These are phyloP conservation scores for Fagopyrum homotropicum DNA, from an alignment of 148 eudicot species.

Conservation along the genomic window DNA sequence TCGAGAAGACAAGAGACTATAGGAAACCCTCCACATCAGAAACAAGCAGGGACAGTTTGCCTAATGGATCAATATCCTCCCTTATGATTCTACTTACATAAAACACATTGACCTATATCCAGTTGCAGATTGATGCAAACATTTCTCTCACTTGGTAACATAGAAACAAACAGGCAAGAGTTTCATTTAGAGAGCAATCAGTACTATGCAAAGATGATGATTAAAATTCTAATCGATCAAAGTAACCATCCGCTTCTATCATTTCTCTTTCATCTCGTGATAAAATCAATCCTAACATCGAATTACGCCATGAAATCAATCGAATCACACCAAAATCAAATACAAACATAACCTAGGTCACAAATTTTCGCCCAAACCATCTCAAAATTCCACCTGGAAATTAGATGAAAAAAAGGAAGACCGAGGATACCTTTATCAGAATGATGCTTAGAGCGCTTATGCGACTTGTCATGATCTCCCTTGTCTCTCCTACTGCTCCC, in stretches of 20 bases:
- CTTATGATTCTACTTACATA: neutral
- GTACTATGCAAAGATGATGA: neutral
- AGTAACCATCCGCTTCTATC: neutral
- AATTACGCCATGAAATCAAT: neutral
- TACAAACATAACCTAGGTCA: neutral
- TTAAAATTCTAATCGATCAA: neutral
- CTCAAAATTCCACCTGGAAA: neutral
- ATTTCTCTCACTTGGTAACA: neutral
- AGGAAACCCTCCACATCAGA: neutral
- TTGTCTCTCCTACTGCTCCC: constrained; percentile 13
- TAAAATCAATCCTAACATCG: neutral
- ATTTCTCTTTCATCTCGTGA: neutral
- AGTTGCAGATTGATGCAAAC: neutral
- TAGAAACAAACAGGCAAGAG: neutral
- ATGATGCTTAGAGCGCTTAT: constrained; percentile 7
- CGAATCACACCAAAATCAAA: neutral
- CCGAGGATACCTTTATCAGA: constrained; percentile 8
- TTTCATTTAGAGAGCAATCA: neutral
- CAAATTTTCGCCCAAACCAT: neutral
- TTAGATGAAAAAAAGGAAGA: neutral
- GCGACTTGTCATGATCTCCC: constrained; percentile 7
- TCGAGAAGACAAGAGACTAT: neutral
- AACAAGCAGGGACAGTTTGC: neutral
- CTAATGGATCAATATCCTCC: neutral
- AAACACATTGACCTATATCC: neutral